Evolutionary conservation across 208 protist genomes (phyloP).

Genomic region (Naegleria lovaniensis): DNA sequence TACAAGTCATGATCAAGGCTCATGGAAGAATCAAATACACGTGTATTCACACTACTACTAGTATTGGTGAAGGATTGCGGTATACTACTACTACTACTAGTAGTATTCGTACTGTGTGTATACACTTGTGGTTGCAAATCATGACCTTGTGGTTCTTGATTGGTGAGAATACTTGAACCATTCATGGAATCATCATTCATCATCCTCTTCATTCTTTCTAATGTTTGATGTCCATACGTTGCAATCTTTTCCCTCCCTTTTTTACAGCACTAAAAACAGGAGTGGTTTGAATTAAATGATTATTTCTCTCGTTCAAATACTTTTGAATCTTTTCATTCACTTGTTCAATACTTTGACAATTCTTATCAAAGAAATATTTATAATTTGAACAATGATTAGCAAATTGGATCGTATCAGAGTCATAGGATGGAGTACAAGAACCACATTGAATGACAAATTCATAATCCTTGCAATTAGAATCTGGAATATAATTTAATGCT

Average conservation of each 20-base stretch:
- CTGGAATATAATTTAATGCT: neutral
- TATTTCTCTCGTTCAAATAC: neutral
- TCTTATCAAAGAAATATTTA: constrained; percentile 10
- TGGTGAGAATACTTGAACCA: too few relatives aligned
- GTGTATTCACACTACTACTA: too few relatives aligned
- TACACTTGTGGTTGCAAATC: too few relatives aligned
- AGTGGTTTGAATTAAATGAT: neutral
- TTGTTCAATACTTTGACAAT: neutral
- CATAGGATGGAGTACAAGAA: neutral
- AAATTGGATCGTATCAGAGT: neutral
- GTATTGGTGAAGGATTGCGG: too few relatives aligned
- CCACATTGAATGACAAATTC: neutral
- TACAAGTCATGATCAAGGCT: too few relatives aligned
- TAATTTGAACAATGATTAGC: neutral
- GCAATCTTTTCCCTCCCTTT: neutral
- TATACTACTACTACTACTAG: too few relatives aligned
- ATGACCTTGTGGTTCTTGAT: too few relatives aligned
- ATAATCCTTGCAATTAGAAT: neutral
- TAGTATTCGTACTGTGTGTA: too few relatives aligned
- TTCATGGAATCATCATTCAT: neutral
- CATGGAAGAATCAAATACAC: too few relatives aligned
- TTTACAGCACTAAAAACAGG: neutral
- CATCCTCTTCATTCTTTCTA: neutral
- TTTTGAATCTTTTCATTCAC: neutral
- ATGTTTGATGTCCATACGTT: neutral